phyloP scores from a whole-genome alignment of 345 rosid genomes.

The Populus euphratica region DNA sequence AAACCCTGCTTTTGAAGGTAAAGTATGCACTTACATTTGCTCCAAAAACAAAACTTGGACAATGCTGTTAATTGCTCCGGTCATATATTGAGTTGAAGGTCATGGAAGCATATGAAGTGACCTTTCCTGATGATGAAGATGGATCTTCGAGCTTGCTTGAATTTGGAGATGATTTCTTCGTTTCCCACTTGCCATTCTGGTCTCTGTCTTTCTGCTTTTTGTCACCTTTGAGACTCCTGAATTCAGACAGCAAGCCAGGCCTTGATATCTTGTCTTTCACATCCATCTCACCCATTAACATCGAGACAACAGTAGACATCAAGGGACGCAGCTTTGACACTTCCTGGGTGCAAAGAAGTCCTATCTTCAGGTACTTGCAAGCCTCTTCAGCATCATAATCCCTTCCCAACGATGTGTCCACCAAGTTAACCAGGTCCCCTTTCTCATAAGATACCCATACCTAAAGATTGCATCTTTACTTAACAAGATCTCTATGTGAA shows the following conservation, averaged over 20 bases:
- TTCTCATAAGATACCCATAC: constrained; percentile 41
- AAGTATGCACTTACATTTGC: no score
- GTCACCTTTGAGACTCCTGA: constrained; percentile 22
- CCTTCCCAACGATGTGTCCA: constrained; percentile 32
- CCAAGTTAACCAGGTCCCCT: constrained; percentile 34
- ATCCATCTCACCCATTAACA: constrained; percentile 45
- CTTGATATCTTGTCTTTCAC: constrained; percentile 35
- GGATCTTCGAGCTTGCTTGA: constrained; percentile 14
- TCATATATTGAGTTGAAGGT: constrained; percentile 60
- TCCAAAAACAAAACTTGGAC: background rate
- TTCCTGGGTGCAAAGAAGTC: constrained; percentile 68
- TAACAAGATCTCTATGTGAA: background rate
- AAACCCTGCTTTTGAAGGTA: background rate
- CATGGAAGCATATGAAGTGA: constrained; percentile 52
- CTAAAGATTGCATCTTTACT: constrained; percentile 28
- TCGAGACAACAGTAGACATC: constrained; percentile 45
- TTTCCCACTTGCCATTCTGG: constrained; percentile 5
- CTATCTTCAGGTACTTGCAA: constrained; percentile 44
- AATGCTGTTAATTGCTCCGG: constrained; percentile 25
- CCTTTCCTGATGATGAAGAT: constrained; percentile 33
- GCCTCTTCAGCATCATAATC: constrained; percentile 43
- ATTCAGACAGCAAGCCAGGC: constrained; percentile 49
- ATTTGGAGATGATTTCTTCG: constrained; percentile 10
- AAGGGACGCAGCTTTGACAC: constrained; percentile 50
- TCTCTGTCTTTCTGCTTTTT: background rate